Evolutionary conservation across 176 grass and related monocot species (phyloP), one percentile per base, ranked within the genome.

Genomic region (Oryza australiensis): DNA sequence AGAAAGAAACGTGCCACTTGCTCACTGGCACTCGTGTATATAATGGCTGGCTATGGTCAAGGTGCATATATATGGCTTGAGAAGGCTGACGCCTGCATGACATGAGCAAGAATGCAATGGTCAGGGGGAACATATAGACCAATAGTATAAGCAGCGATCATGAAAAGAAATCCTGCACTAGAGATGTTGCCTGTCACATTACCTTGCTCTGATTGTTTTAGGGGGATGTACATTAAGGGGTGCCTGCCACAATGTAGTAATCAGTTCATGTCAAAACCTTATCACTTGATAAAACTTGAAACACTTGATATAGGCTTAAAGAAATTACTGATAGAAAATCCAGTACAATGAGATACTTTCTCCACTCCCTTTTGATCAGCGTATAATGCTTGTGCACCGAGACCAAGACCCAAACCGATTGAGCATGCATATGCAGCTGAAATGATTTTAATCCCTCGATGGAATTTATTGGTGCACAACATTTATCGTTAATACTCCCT

Each of bases 51-150:
- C 71, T 51, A 26, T 20, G 74, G 68, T 63, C 26, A 75, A 73
- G 70, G 49, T 28, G 62, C 45, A 14, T 26, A 12, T 24, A 14
- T 26, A 77, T 72, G 68, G 55, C 68, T 89, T 73, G 71, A 78
- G 51, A 77, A 76, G 64, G 53, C 28, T 86, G 86, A 88, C 70
- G 88, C 51, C 37, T 55, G 86, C 79, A 86, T 94, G 85, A 91
- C 88, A 76, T 89, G 62, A 63, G 64, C 37, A 86, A 37, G 20
- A 46, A 26, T 48, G 77, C 71, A 62, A 13, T 38, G 43, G 43
- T 86, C 73, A 34, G 73, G 14, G 72, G 66, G 18, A 43, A 43
- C 28, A 29, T n/a, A n/a, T n/a, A n/a, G n/a, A n/a, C n/a, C n/a
- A 7, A 65, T 30, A 29, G 63, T 29, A 24, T 60, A 55, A 18